These are phyloP conservation scores for Beauveria sp. DNA, from an alignment of 2,329 filamentous ascomycete species.

Conservation along the genomic window DNA sequence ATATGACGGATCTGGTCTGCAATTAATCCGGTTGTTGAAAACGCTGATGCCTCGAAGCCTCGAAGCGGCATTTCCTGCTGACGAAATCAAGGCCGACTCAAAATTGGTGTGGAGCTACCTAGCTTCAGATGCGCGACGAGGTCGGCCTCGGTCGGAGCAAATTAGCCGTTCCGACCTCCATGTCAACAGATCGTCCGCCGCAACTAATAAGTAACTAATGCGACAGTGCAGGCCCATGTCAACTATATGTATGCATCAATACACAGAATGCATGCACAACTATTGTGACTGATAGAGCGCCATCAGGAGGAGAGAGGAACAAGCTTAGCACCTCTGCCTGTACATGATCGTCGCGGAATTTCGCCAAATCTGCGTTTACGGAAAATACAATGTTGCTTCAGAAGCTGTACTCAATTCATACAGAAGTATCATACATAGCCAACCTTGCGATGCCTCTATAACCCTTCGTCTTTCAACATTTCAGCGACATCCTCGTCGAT, in stretches of 20 bases:
- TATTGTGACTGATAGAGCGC: neutral
- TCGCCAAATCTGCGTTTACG: neutral
- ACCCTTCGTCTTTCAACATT: slow-evolving; percentile 37
- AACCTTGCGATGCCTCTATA: neutral
- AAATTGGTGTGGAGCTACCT: slow-evolving; percentile 11
- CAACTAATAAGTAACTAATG: neutral
- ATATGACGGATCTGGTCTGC: neutral
- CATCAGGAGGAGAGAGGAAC: neutral
- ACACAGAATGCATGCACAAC: neutral
- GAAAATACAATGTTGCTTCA: neutral
- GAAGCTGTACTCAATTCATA: neutral
- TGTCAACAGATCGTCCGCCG: neutral
- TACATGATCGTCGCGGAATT: neutral
- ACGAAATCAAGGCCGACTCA: slow-evolving; percentile 6
- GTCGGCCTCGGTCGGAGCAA: slow-evolving; percentile 11
- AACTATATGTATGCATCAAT: neutral
- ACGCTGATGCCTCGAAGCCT: neutral
- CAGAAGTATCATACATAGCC: neutral
- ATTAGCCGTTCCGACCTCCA: neutral
- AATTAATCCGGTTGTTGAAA: neutral
- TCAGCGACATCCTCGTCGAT: slow-evolving; percentile 51
- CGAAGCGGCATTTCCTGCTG: slow-evolving; percentile 11
- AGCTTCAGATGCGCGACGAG: neutral
- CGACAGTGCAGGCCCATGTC: neutral
- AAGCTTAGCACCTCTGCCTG: neutral